A percentile compares a stretch with the other conserved stretches of the same genome.
phyloP scores from a whole-genome alignment of 1,284 basidiomycete genomes.

The Porodaedalea pini region DNA sequence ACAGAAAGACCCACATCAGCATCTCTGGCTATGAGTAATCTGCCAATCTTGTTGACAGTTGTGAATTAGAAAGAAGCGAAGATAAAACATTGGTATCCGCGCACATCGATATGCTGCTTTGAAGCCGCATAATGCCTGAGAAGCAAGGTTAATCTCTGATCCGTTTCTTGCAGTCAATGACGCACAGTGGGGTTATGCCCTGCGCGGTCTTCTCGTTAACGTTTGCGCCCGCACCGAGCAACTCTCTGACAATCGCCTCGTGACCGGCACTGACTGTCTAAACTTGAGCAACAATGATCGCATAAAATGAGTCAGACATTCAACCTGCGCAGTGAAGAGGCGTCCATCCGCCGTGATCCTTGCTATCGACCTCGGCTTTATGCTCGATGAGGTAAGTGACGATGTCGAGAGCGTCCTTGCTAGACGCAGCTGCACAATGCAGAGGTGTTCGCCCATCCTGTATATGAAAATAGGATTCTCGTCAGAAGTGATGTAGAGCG shows the following conservation, averaged over 20 bases:
- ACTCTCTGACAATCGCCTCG: slow-evolving; percentile 71
- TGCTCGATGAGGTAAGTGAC: slow-evolving; percentile 71
- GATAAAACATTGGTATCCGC: slow-evolving; percentile 26
- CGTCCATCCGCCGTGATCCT: slow-evolving; percentile 80
- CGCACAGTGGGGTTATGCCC: slow-evolving; percentile 83
- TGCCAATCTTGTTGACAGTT: slow-evolving; percentile 68
- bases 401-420: slow-evolving; percentile 59
- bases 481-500: background rate
- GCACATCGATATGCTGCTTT: slow-evolving; percentile 82
- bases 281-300: background rate
- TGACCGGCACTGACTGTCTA: slow-evolving; percentile 75
- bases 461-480: background rate
- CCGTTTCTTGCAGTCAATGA: slow-evolving; percentile 17
- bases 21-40: slow-evolving; percentile 76
- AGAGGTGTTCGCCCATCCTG: slow-evolving; percentile 87
- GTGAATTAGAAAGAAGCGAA: background rate
- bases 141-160: background rate
- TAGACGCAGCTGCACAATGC: slow-evolving; percentile 84
- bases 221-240: slow-evolving; percentile 83
- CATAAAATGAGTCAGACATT: slow-evolving; percentile 19
- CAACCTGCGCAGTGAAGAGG: slow-evolving; percentile 84
- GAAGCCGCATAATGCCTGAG: slow-evolving; percentile 90
- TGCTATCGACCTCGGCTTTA: slow-evolving; percentile 65
- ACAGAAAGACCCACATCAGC: slow-evolving; percentile 65
- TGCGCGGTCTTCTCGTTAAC: slow-evolving; percentile 81